Conservation (phyloP, 495 filamentous ascomycete species). For the Penicillium canescens region DNA sequence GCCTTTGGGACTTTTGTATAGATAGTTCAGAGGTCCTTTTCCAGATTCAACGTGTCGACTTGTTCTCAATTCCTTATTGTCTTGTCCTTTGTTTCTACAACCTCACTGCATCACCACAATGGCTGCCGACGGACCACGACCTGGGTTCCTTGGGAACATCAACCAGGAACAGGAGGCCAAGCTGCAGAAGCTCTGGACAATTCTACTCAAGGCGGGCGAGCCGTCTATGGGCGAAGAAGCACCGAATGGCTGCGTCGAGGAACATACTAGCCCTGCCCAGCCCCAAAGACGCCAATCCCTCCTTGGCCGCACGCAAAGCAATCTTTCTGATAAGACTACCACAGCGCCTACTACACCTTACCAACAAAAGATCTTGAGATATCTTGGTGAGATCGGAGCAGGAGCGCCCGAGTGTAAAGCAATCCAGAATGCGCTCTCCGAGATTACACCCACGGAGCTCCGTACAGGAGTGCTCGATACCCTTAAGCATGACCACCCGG, state of each 20-base stretch:
- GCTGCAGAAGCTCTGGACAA: conserved; percentile 77
- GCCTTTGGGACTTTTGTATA: background rate
- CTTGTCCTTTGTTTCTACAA: background rate
- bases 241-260: conserved; percentile 7
- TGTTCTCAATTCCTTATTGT: background rate
- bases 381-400: conserved; percentile 27
- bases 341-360: conserved; percentile 13
- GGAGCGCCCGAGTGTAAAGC: conserved; percentile 27
- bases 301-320: conserved; percentile 28
- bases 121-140: conserved; percentile 35
- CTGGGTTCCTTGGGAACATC: conserved; percentile 80
- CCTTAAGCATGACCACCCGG: conserved; percentile 90
- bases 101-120: conserved; percentile 8
- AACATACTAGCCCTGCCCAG: conserved; percentile 15
- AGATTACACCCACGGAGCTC: conserved; percentile 66
- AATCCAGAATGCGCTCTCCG: conserved; percentile 27
- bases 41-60: too few relatives aligned
- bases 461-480: conserved; percentile 78
- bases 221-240: conserved; percentile 21
- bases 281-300: conserved; percentile 25
- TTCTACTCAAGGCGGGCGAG: conserved; percentile 73
- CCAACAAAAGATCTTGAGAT: conserved; percentile 23
- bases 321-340: conserved; percentile 21
- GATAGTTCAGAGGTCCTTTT: too few relatives aligned
- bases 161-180: conserved; percentile 81